Evolutionary conservation across 208 protist genomes (phyloP), one percentile per base, ranked within the genome.

Genomic region (Wallacemonas sp.): DNA sequence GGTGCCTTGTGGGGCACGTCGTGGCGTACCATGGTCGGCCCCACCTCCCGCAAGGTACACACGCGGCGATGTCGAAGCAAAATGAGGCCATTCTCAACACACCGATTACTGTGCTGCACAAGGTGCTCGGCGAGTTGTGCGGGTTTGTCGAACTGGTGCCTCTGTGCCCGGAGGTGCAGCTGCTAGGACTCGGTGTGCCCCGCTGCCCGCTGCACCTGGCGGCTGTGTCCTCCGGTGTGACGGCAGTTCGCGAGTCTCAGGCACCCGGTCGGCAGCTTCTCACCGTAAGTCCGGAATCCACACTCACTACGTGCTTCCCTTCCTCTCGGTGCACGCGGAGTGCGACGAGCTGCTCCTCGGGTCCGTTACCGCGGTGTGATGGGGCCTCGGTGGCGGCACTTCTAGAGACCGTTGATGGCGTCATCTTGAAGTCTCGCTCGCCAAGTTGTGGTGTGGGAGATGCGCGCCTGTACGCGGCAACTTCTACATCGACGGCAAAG

Each of bases 371-470:
- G 33, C 10, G 27, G 30, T 55, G 1, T 46, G 60, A 48, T 65
- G 38, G 45, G 52, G 39, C 19, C 38, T 59, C 0, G n/a, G 65
- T 79, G 21, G 50, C 59, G 39, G 34, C 66, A 0, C 42, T 75
- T 37, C 41, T 79, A 34, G 0, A 15, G 21, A 13, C 48, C 0
- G 62, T 92, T 5, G 83, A 95, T 58, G 89, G 82, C 0, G 80
- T 81, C 45, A 15, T 95, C 22, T 78, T 92, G 8, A 95, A 95
- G 64, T 68, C 85, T 0, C 74, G 73, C 44, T 95, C 89, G 17
- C 89, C 89, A 5, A 91, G 82, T 67, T 95, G 89, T 45, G 89
- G 89, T 0, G 81, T 93, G 3, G 46, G 44, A 0, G 89, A 95
- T 58, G 89, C 86, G n/a, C 71, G 84, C 1, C 44, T 85, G 1